Evolutionary conservation across 225 moss, liverwort and hornwort genomes (phyloP).

Genomic region (Polytrichum commune): DNA sequence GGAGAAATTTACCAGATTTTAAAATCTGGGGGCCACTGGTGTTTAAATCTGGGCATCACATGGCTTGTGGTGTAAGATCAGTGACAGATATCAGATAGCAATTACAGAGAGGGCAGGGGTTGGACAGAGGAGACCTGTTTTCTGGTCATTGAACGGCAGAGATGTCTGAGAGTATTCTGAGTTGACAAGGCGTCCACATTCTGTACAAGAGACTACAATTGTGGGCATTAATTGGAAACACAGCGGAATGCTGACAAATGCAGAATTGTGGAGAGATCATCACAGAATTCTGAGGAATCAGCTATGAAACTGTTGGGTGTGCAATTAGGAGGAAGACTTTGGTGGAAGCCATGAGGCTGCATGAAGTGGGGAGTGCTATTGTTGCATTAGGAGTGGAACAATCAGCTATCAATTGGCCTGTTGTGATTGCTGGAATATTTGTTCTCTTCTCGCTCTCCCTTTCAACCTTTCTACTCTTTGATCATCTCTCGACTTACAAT

Average conservation of each 20-base stretch:
- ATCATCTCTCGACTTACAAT: constrained; percentile 67
- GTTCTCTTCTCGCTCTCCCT: constrained; percentile 61
- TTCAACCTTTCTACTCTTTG: constrained; percentile 64
- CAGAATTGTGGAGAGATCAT: too few relatives aligned
- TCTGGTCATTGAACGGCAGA: too few relatives aligned
- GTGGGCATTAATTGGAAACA: constrained; percentile 16
- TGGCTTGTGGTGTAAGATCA: too few relatives aligned
- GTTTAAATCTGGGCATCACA: too few relatives aligned
- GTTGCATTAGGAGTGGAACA: constrained; percentile 26
- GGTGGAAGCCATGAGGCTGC: constrained; percentile 36
- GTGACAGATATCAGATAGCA: too few relatives aligned
- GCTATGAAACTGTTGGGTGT: constrained; percentile 26
- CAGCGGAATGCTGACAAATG: constrained; percentile 44
- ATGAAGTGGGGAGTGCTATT: constrained; percentile 44
- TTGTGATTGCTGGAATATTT: constrained; percentile 58
- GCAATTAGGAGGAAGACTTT: constrained; percentile 21
- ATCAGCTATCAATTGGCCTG: constrained; percentile 41
- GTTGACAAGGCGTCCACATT: background rate
- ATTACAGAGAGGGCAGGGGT: too few relatives aligned
- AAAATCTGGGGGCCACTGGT: too few relatives aligned
- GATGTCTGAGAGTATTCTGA: too few relatives aligned
- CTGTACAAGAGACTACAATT: constrained; percentile 23
- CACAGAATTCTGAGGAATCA: constrained; percentile 4
- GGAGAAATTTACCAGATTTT: too few relatives aligned
- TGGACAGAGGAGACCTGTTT: too few relatives aligned